Percentiles rank a stretch among this genome's conserved stretches.
These are phyloP conservation scores for Heliosperma pusillum DNA, from an alignment of 148 eudicot species.

Conservation along the genomic window DNA sequence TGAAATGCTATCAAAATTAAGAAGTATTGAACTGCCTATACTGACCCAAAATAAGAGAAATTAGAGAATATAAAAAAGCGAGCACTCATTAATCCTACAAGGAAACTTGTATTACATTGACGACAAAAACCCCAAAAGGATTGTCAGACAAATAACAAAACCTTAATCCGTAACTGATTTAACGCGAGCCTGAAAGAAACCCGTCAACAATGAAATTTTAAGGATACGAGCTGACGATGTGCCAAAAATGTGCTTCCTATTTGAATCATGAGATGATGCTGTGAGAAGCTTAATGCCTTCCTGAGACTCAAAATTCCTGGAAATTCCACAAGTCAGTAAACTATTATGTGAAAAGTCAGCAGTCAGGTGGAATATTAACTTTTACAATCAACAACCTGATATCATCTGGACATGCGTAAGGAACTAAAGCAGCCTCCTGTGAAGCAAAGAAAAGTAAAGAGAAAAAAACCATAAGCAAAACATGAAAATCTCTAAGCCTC, in stretches of 20 bases:
- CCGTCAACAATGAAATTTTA: conserved; percentile 2
- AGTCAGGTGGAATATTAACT: neutral
- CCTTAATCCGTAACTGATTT: neutral
- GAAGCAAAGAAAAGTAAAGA: conserved; percentile 16
- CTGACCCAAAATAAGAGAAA: neutral
- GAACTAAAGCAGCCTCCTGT: conserved; percentile 44
- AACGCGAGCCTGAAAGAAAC: neutral
- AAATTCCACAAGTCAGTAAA: conserved; percentile 16
- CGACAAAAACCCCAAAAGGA: neutral
- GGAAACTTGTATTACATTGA: neutral
- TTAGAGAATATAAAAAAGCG: neutral
- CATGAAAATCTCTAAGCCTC: conserved; percentile 8
- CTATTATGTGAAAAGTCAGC: conserved; percentile 3
- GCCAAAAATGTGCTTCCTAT: conserved; percentile 57
- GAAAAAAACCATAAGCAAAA: conserved; percentile 14
- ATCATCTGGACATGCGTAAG: conserved; percentile 34
- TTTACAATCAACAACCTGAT: conserved; percentile 40
- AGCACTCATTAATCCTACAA: neutral
- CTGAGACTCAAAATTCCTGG: conserved; percentile 62
- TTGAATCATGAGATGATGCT: conserved; percentile 68
- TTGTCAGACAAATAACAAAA: neutral
- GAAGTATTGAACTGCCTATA: neutral
- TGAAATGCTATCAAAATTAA: neutral
- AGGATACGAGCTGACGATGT: conserved; percentile 80
- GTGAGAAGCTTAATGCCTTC: conserved; percentile 71